Evolutionary conservation across 495 filamentous ascomycete species (phyloP).

Genomic region (Hyaloscypha hepaticicola): DNA sequence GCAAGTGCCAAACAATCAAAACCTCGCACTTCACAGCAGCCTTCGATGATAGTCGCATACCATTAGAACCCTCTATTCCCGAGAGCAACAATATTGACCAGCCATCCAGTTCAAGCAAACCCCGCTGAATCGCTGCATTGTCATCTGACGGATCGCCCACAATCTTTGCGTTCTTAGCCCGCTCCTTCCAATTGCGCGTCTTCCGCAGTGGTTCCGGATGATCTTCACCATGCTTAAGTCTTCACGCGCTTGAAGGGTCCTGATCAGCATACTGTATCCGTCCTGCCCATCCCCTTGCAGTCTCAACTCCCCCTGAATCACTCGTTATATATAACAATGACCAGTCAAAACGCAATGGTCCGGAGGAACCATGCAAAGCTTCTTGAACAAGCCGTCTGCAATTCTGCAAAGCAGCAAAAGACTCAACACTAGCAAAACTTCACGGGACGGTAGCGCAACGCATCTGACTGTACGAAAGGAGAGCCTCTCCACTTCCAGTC

Average conservation of each 20-base stretch:
- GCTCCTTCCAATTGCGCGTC: not conserved
- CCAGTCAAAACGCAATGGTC: not conserved
- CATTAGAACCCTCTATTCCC: not conserved
- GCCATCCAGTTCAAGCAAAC: not conserved
- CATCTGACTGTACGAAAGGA: not conserved
- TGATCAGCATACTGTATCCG: not conserved
- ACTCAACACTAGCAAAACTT: not conserved
- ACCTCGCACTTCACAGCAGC: not conserved
- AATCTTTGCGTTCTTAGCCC: not conserved
- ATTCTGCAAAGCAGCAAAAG: not conserved
- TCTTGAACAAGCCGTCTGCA: not conserved
- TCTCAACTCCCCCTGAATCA: not conserved
- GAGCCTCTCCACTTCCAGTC: not conserved
- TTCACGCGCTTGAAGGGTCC: constrained; percentile 10
- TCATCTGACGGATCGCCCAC: not conserved
- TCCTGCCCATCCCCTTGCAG: not conserved
- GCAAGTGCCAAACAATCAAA: not conserved
- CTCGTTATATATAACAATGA: not conserved
- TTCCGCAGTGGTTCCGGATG: constrained; percentile 9
- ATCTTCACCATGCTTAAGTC: constrained; percentile 13
- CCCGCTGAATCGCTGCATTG: not conserved
- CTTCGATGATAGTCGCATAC: not conserved
- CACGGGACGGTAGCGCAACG: not conserved
- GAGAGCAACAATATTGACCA: not conserved
- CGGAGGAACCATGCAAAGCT: not conserved